phyloP scores from a whole-genome alignment of 345 rosid species.

The Populus simonii region DNA sequence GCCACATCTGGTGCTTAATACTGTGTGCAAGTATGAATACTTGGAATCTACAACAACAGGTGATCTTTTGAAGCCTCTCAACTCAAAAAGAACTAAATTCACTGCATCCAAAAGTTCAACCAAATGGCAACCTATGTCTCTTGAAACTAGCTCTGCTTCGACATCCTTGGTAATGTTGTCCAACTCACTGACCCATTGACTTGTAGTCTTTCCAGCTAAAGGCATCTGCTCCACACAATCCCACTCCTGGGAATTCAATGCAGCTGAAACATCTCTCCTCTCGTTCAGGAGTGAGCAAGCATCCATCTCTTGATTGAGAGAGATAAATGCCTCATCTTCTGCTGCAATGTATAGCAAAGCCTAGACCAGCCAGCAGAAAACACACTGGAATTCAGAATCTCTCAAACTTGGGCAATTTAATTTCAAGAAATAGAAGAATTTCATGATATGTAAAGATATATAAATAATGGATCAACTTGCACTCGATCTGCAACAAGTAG shows the following conservation, averaged over 20 bases:
- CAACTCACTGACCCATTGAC: constrained; percentile 64
- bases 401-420: not conserved
- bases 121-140: constrained; percentile 80
- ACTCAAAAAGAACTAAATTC: constrained; percentile 71
- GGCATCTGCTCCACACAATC: constrained; percentile 51
- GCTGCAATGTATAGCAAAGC: constrained; percentile 77
- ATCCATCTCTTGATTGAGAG: constrained; percentile 57
- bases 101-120: constrained; percentile 79
- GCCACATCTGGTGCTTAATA: constrained; percentile 67
- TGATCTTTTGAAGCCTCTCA: constrained; percentile 75
- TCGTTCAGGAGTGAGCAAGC: constrained; percentile 48
- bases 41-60: constrained; percentile 61
- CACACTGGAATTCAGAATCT: constrained; percentile 9
- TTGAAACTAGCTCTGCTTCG: constrained; percentile 72
- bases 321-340: constrained; percentile 80
- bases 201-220: constrained; percentile 58
- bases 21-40: constrained; percentile 70
- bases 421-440: not conserved
- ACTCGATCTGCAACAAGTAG: not conserved
- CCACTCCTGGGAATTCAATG: constrained; percentile 39
- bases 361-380: constrained; percentile 37
- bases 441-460: not conserved
- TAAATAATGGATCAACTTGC: not conserved
- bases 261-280: constrained; percentile 36
- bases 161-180: constrained; percentile 71